phyloP scores from a whole-genome alignment of 176 grass and related monocot genomes.

The Aegilops umbellulata region DNA sequence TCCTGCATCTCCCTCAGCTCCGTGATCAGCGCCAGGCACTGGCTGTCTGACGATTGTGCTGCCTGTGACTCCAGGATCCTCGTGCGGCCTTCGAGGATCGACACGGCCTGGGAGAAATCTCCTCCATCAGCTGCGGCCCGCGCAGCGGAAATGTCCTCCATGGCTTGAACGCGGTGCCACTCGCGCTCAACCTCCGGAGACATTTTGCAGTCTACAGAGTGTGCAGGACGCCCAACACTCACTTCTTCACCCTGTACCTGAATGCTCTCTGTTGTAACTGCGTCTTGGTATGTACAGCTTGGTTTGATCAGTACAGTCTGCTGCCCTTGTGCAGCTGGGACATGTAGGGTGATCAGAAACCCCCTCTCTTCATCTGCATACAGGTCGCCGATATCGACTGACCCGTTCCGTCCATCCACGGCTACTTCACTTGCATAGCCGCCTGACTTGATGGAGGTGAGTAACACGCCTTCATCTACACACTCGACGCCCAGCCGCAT shows the following conservation, averaged over 20 bases:
- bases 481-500: slow-evolving; percentile 58
- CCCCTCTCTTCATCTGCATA: slow-evolving; percentile 96
- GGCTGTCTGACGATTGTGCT: slow-evolving; percentile 43
- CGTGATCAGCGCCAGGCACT: slow-evolving; percentile 56
- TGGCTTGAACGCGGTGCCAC: slow-evolving; percentile 65
- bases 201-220: slow-evolving; percentile 30
- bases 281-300: slow-evolving; percentile 51
- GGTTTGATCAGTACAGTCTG: slow-evolving; percentile 51
- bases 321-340: slow-evolving; percentile 43
- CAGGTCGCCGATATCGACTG: slow-evolving; percentile 67
- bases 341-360: slow-evolving; percentile 52
- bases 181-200: slow-evolving; percentile 74
- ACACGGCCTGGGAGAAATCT: slow-evolving; percentile 51
- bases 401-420: slow-evolving; percentile 47
- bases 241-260: slow-evolving; percentile 50
- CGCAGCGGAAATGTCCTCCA: slow-evolving; percentile 73
- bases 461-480: slow-evolving; percentile 40
- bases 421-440: slow-evolving; percentile 52
- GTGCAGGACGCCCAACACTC: slow-evolving; percentile 42
- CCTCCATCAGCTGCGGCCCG: slow-evolving; percentile 58
- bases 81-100: slow-evolving; percentile 59
- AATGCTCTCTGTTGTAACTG: slow-evolving; percentile 42
- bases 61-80: slow-evolving; percentile 43
- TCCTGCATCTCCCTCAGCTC: slow-evolving; percentile 89
- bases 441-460: slow-evolving; percentile 78